Base-by-base conservation (phyloP, 2,329 filamentous ascomycete genomes). In the Orbilia quercus region DNA sequence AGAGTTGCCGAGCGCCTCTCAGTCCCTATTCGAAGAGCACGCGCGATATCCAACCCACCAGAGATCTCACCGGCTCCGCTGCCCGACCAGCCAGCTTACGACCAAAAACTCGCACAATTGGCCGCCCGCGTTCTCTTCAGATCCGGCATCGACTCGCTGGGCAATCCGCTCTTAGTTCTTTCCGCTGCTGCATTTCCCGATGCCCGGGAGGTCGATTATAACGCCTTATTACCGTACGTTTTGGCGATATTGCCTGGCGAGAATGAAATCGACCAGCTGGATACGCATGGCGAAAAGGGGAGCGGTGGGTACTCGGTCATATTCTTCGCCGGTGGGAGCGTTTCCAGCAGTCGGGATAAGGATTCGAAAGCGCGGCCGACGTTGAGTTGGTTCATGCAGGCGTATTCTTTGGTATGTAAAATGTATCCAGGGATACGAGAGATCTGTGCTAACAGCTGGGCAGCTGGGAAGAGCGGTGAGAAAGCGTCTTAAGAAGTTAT, bases 101-200 rank as follows among this genome's bases (percentile, higher is more conserved):
- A 82, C 18, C 79, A 79, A 1, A 79, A 81, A 40, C 81, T 86
- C 50, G 84, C 84, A 36, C 80, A 80, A 36, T 80, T 82, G 50
- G 84, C 85, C 7, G 81, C 83, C n/a, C 82, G 82, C 40, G 85
- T 86, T 74, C 81, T 87, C 36, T 86, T 84, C 77, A 83, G 82
- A 67, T 84, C 84, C 7, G 85, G 85, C 1, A 80, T 83, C 1
- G 83, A 83, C 14, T 80, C 80, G 42, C 81, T 82, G 54, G 83
- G 83, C 12, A 81, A 84, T 28, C 84, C 84, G 1, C 78, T 86
- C 51, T 84, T 85, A 78, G 82, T 86, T 23, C 82, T 87, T 76
- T 85, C 85, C 76, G 84, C 84, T 7, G 84, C 84, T 16, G 85
- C 84, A n/a, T 83, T 87, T 48, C 85, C 85, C 12, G 84, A 86